Evolutionary conservation across 2,329 filamentous ascomycete genomes (phyloP).

Genomic region (Sphaceloma murrayae): DNA sequence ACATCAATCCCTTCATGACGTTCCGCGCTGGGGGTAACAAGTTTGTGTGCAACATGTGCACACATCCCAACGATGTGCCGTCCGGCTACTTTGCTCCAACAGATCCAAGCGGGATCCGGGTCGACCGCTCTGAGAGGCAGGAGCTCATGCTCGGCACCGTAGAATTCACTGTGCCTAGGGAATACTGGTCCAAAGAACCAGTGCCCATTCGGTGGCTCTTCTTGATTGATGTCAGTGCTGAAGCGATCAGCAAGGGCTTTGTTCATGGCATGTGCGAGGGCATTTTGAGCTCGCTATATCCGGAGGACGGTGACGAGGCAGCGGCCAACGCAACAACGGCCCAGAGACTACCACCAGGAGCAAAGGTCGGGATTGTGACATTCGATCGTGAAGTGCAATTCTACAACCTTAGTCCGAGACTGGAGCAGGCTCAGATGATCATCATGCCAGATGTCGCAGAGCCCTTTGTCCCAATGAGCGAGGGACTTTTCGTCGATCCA

Average conservation of each 20-base stretch:
- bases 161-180: slow-evolving; percentile 92
- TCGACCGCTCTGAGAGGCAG: slow-evolving; percentile 79
- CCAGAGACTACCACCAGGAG: slow-evolving; percentile 57
- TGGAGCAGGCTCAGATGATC: slow-evolving; percentile 92
- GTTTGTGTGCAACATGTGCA: slow-evolving; percentile 96
- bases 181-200: slow-evolving; percentile 95
- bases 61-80: slow-evolving; percentile 88
- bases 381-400: slow-evolving; percentile 97
- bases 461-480: slow-evolving; percentile 83
- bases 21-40: slow-evolving; percentile 91
- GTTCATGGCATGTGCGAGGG: slow-evolving; percentile 84
- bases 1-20: slow-evolving; percentile 99
- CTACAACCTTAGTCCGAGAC: slow-evolving; percentile 75
- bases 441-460: slow-evolving; percentile 97
- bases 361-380: slow-evolving; percentile 88
- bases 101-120: slow-evolving; percentile 72
- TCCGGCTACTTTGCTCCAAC: slow-evolving; percentile 89
- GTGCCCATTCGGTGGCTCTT: slow-evolving; percentile 83
- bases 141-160: slow-evolving; percentile 88
- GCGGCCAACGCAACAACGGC: too few species aligned
- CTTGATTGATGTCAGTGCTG: slow-evolving; percentile 84
- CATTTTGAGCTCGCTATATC: slow-evolving; percentile 75
- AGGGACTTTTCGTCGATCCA: slow-evolving; percentile 90
- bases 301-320: slow-evolving; percentile 51
- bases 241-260: slow-evolving; percentile 83